A percentile compares a stretch with the other conserved stretches of the same genome.
These are phyloP conservation scores for Rachicladosporium sp. DNA, from an alignment of 2,329 filamentous ascomycete genomes.

Conservation along the genomic window DNA sequence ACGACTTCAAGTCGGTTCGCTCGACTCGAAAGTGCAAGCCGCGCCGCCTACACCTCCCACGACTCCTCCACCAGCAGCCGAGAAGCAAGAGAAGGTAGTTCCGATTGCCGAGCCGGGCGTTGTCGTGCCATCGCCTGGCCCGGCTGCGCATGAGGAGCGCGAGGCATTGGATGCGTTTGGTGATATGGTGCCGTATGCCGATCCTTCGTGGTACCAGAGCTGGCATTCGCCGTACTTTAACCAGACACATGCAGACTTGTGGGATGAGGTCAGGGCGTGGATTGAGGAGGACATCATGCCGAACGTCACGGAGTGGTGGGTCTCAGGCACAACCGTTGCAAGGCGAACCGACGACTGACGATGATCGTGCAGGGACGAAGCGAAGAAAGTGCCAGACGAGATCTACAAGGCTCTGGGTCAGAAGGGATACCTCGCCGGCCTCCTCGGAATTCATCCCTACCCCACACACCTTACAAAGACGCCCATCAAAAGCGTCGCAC, in stretches of 20 bases:
- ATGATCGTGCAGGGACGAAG: slow-evolving; percentile 50
- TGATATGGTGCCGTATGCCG: slow-evolving; percentile 76
- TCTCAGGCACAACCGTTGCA: too few species aligned
- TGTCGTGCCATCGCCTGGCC: slow-evolving; percentile 28
- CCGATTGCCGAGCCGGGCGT: slow-evolving; percentile 48
- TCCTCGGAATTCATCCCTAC: slow-evolving; percentile 67
- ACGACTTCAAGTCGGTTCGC: slow-evolving; percentile 70
- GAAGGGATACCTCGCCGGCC: slow-evolving; percentile 81
- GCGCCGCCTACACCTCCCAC: slow-evolving; percentile 40
- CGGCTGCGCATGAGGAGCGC: slow-evolving; percentile 35
- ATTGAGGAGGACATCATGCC: slow-evolving; percentile 82
- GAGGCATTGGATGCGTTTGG: slow-evolving; percentile 78
- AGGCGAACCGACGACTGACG: too few species aligned
- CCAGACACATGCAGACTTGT: slow-evolving; percentile 80
- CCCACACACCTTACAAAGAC: slow-evolving; percentile 57
- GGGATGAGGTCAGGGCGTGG: slow-evolving; percentile 85
- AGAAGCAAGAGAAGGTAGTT: slow-evolving; percentile 39
- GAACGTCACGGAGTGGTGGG: slow-evolving; percentile 72
- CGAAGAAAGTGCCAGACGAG: slow-evolving; percentile 71
- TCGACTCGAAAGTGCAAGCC: slow-evolving; percentile 68
- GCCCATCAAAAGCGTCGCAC: slow-evolving; percentile 63
- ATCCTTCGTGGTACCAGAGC: slow-evolving; percentile 60
- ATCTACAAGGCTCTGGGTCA: slow-evolving; percentile 96
- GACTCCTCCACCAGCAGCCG: slow-evolving; percentile 33
- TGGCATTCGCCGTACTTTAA: slow-evolving; percentile 97